A percentile compares a stretch with the other conserved stretches of the same genome.
Evolutionary conservation across 2,329 filamentous ascomycete species (phyloP).

Genomic region (Aspergillus fumigatus): DNA sequence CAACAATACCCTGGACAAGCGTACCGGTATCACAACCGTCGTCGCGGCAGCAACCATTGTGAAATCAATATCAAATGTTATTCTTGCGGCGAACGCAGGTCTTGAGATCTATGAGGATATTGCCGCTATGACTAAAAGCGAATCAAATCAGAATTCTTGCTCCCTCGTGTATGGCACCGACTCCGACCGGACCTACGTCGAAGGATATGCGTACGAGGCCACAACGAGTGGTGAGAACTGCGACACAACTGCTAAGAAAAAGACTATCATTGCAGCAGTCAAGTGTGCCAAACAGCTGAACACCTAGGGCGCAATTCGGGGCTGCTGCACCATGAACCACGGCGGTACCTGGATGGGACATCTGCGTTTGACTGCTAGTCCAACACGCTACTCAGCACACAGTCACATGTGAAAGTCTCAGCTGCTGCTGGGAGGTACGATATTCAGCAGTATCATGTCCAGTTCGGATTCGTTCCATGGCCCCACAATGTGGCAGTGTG

Average conservation of each 20-base stretch:
- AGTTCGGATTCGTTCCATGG: no score
- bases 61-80: no score
- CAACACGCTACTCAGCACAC: neutral
- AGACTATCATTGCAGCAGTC: neutral
- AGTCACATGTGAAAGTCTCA: conserved; percentile 2
- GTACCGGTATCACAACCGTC: neutral
- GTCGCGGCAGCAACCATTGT: neutral
- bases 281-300: neutral
- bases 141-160: neutral
- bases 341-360: neutral
- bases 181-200: neutral
- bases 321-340: neutral
- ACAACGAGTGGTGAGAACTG: neutral
- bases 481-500: no score
- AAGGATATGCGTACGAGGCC: conserved; percentile 2
- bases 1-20: neutral
- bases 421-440: no score
- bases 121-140: neutral
- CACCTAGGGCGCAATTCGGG: neutral
- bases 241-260: conserved; percentile 1
- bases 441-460: no score
- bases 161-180: neutral
- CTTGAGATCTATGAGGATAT: neutral
- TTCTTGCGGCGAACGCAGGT: neutral
- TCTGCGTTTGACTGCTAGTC: neutral